Conservation (phyloP, 257 asterid species). For the Cinchona pubescens region DNA sequence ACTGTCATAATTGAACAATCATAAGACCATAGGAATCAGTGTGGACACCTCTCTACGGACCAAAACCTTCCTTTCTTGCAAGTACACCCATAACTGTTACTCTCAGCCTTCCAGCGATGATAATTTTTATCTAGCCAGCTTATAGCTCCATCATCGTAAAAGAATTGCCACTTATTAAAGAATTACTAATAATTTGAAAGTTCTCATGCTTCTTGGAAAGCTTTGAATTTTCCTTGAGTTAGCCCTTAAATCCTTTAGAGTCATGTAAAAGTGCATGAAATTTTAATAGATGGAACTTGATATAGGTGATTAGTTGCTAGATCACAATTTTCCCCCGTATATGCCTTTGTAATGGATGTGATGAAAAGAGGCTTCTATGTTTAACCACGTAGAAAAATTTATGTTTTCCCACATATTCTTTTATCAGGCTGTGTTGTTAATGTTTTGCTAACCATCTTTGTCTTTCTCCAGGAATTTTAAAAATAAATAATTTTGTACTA, state of each 20-base stretch:
- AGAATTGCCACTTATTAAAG: too few relatives aligned
- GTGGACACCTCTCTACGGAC: too few relatives aligned
- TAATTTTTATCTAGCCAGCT: too few relatives aligned
- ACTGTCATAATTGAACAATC: too few relatives aligned
- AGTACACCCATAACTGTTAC: too few relatives aligned
- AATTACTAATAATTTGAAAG: not conserved
- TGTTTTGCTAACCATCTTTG: not conserved
- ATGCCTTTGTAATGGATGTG: not conserved
- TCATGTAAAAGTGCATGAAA: not conserved
- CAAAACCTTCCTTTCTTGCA: too few relatives aligned
- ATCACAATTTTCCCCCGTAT: not conserved
- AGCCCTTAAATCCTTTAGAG: not conserved
- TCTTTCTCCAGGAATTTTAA: conserved; percentile 34
- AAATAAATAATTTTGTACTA: conserved; percentile 12
- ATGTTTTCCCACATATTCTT: not conserved
- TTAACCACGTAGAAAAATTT: not conserved
- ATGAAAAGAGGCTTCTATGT: too few relatives aligned
- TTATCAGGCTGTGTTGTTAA: not conserved
- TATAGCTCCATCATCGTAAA: not conserved
- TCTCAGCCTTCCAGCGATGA: too few relatives aligned
- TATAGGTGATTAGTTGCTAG: not conserved
- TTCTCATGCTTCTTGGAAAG: not conserved
- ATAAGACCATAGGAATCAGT: too few relatives aligned
- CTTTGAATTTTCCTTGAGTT: not conserved
- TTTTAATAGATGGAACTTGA: not conserved